Percentiles rank a stretch among this genome's conserved stretches.
Evolutionary conservation across 352 stramenopile genomes (phyloP).

Genomic region (Phytophthora pisi): DNA sequence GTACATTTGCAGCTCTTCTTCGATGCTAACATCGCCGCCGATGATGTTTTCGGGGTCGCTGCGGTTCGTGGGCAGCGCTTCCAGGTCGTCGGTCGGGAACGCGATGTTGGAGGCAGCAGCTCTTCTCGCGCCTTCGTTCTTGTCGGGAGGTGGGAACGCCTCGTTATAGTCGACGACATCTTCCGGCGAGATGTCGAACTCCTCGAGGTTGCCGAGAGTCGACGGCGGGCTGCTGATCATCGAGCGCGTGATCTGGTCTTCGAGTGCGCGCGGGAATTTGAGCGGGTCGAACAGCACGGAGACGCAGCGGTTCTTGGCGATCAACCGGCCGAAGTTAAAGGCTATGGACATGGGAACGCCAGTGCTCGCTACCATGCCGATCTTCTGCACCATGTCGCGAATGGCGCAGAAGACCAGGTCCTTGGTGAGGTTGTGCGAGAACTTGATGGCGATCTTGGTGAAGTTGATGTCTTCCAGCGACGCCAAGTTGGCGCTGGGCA

Average conservation of each 20-base stretch:
- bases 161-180: slow-evolving; percentile 42
- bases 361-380: slow-evolving; percentile 63
- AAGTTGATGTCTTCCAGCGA: slow-evolving; percentile 84
- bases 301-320: slow-evolving; percentile 78
- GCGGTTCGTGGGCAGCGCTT: slow-evolving; percentile 52
- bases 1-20: slow-evolving; percentile 63
- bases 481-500: slow-evolving; percentile 32
- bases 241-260: slow-evolving; percentile 64
- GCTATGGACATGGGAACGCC: slow-evolving; percentile 62
- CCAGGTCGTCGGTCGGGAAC: slow-evolving; percentile 43
- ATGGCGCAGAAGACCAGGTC: slow-evolving; percentile 73
- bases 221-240: slow-evolving; percentile 54
- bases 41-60: slow-evolving; percentile 66
- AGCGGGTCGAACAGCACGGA: slow-evolving; percentile 75
- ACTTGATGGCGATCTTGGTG: slow-evolving; percentile 86
- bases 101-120: slow-evolving; percentile 13
- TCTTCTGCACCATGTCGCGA: slow-evolving; percentile 75
- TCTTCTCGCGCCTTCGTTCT: slow-evolving; percentile 17
- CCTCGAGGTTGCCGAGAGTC: slow-evolving; percentile 52
- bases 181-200: slow-evolving; percentile 66
- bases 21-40: slow-evolving; percentile 42
- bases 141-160: slow-evolving; percentile 16
- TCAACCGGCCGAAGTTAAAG: slow-evolving; percentile 70
- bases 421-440: slow-evolving; percentile 74
- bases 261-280: slow-evolving; percentile 61